A percentile compares a stretch with the other conserved stretches of the same genome.
These are phyloP conservation scores for Nicotiana undulata DNA, from an alignment of 257 asterid species.

Conservation along the genomic window DNA sequence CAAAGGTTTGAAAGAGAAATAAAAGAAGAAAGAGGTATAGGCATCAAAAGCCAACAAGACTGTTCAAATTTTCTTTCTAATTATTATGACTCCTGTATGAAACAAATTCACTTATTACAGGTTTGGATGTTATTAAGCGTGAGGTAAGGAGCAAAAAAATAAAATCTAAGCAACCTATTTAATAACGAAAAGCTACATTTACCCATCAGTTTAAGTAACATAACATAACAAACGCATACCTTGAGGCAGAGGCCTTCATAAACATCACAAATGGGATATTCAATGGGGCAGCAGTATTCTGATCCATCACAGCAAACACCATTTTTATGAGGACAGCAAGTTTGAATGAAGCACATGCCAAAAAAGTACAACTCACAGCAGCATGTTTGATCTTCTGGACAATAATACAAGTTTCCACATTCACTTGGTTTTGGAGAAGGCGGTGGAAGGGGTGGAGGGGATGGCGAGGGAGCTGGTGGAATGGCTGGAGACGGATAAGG, in stretches of 20 bases:
- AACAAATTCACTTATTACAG: background rate
- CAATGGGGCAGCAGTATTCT: conserved; percentile 22
- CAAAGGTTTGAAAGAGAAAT: background rate
- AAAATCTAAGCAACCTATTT: too few relatives aligned
- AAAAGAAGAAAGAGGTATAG: background rate
- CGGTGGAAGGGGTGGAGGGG: conserved; percentile 6
- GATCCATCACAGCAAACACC: conserved; percentile 20
- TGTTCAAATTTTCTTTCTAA: background rate
- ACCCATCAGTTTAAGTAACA: too few relatives aligned
- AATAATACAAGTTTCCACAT: conserved; percentile 14
- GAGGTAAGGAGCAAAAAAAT: background rate
- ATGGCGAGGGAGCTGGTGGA: conserved; percentile 7
- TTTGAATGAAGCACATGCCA: conserved; percentile 6
- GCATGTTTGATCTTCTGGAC: conserved; percentile 20
- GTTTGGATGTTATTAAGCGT: background rate
- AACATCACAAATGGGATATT: conserved; percentile 24
- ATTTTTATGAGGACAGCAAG: conserved; percentile 12
- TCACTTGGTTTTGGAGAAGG: conserved; percentile 4
- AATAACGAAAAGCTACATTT: too few relatives aligned
- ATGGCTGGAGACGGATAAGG: conserved; percentile 8
- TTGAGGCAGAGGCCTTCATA: conserved; percentile 18
- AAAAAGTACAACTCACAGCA: conserved; percentile 9
- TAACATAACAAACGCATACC: background rate
- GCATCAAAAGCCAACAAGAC: background rate
- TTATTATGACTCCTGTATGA: background rate